Percentiles rank a stretch among this genome's conserved stretches.
phyloP scores from a whole-genome alignment of 2,329 filamentous ascomycete species.

The Fusarium bactridioides region DNA sequence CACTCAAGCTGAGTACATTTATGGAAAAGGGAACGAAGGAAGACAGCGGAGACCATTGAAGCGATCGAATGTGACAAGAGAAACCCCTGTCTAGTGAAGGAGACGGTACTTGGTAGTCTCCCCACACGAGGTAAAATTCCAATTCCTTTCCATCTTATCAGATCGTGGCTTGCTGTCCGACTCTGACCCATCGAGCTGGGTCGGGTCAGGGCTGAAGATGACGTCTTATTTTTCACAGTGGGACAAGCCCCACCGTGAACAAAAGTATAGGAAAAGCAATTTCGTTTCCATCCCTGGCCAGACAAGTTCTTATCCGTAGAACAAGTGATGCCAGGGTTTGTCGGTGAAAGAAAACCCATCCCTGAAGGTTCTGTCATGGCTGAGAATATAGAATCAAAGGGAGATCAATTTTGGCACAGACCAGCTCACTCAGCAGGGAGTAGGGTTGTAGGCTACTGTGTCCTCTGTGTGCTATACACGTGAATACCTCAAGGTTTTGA shows the following conservation, averaged over 20 bases:
- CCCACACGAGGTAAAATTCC: slow-evolving; percentile 31
- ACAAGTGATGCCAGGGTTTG: slow-evolving; percentile 1
- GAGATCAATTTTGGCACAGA: slow-evolving; percentile 17
- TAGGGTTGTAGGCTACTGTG: slow-evolving; percentile 14
- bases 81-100: slow-evolving; percentile 16
- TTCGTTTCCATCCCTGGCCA: slow-evolving; percentile 21
- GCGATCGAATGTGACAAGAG: slow-evolving; percentile 18
- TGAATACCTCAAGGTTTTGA: not conserved
- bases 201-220: slow-evolving; percentile 26
- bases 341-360: slow-evolving; percentile 29
- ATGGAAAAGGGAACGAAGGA: not conserved
- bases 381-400: slow-evolving; percentile 8
- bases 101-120: slow-evolving; percentile 25
- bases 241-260: slow-evolving; percentile 1
- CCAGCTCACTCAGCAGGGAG: slow-evolving; percentile 12
- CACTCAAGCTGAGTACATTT: not conserved
- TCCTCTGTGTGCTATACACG: not conserved
- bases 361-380: slow-evolving; percentile 1
- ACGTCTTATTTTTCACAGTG: not conserved
- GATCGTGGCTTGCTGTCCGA: slow-evolving; percentile 34
- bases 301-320: not conserved
- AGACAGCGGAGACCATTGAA: not conserved
- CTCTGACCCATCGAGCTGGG: slow-evolving; percentile 27
- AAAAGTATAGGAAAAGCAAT: not conserved
- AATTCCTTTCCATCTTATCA: slow-evolving; percentile 40